phyloP scores from a whole-genome alignment of 208 protist species.

The Trypanosoma congolense region DNA sequence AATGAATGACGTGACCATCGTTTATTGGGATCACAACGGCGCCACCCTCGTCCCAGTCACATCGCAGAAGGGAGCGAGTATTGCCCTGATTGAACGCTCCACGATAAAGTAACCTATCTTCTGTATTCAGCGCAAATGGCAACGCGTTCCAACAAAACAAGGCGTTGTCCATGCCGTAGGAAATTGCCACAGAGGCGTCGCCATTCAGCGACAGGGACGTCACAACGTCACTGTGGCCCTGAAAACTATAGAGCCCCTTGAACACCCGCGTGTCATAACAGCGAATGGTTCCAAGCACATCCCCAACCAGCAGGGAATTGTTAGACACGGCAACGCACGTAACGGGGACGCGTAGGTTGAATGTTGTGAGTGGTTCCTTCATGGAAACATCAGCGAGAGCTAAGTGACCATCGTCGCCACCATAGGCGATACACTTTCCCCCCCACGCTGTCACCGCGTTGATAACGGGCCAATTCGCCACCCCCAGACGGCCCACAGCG shows the following conservation, averaged over 20 bases:
- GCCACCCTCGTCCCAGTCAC: conserved; percentile 25
- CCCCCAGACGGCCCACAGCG: conserved; percentile 25
- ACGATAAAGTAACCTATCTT: conserved; percentile 39
- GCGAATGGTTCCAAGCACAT: conserved; percentile 57
- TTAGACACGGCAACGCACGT: conserved; percentile 31
- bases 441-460: conserved; percentile 41
- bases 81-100: conserved; percentile 32
- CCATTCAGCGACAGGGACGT: conserved; percentile 17
- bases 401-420: conserved; percentile 80
- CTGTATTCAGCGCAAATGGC: conserved; percentile 60
- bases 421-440: conserved; percentile 28
- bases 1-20: conserved; percentile 13
- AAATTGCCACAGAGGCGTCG: conserved; percentile 35
- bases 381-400: conserved; percentile 26
- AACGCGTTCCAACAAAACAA: conserved; percentile 47
- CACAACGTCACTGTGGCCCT: conserved; percentile 34
- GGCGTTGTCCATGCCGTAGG: conserved; percentile 48
- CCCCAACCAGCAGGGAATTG: conserved; percentile 63
- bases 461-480: conserved; percentile 61
- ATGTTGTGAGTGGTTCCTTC: conserved; percentile 13
- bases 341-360: conserved; percentile 50
- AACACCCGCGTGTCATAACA: conserved; percentile 56
- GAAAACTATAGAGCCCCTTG: conserved; percentile 25
- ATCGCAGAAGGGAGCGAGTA: conserved; percentile 33
- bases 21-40: conserved; percentile 16